Percentiles rank a stretch among this genome's conserved stretches.
Evolutionary conservation across 805 yeast genomes (phyloP).

Genomic region (Phaffomyces opuntiae): DNA sequence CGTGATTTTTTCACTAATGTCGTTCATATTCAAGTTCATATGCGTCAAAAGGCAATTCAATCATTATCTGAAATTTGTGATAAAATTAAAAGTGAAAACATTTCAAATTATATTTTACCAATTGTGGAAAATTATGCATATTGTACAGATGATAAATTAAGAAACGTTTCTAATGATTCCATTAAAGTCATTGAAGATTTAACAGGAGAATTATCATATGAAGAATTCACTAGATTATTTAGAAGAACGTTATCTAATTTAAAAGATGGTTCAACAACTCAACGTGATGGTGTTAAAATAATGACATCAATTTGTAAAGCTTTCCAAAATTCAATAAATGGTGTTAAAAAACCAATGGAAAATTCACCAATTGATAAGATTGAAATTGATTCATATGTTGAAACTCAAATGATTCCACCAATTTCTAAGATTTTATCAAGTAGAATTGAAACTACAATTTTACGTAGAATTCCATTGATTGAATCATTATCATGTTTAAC

Average conservation of each 20-base stretch:
- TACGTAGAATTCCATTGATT: constrained; percentile 69
- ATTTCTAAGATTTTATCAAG: constrained; percentile 50
- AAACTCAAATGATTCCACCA: constrained; percentile 53
- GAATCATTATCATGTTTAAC: constrained; percentile 71
- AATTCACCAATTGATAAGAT: constrained; percentile 32
- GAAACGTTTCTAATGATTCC: constrained; percentile 62
- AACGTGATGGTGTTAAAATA: constrained; percentile 53
- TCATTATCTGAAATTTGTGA: constrained; percentile 46
- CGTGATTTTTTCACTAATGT: constrained; percentile 66
- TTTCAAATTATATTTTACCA: constrained; percentile 79
- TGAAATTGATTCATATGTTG: constrained; percentile 40
- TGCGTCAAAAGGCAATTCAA: constrained; percentile 79
- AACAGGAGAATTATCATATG: constrained; percentile 58
- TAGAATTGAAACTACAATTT: constrained; percentile 74
- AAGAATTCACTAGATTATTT: constrained; percentile 70
- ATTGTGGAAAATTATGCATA: constrained; percentile 74
- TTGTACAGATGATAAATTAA: constrained; percentile 48
- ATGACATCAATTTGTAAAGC: constrained; percentile 52
- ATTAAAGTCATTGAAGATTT: constrained; percentile 54
- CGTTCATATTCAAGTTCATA: constrained; percentile 74
- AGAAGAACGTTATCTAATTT: constrained; percentile 55
- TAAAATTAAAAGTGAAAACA: constrained; percentile 44
- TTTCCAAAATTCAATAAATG: constrained; percentile 28
- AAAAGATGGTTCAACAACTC: constrained; percentile 37
- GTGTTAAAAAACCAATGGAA: constrained; percentile 15